Base-by-base conservation (phyloP, 1,139 yeast genomes). In the Meyerozyma carpophila region DNA sequence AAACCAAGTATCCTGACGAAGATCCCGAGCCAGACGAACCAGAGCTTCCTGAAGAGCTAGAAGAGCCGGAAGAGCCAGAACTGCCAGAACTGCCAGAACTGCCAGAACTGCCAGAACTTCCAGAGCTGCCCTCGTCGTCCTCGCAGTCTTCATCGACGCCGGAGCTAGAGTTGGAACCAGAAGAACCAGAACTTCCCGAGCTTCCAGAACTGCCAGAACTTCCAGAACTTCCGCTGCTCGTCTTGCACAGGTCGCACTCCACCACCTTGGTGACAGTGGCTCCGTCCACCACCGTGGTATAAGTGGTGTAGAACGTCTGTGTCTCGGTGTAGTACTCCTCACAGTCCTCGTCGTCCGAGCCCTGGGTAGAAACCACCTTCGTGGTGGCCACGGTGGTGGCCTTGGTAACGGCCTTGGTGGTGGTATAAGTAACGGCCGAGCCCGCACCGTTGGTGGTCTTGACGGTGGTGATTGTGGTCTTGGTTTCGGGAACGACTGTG, bases 141-240 rank as follows among this genome's bases (percentile, higher is more conserved):
- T 51, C 50, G 42, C 53, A 46, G 41, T 46, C 49, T 36, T 49
- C 60, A 36, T 50, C 34, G 34, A 31, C 34, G 37, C 37, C 37
- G 5, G 37, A 34, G 26, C 37, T 27, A 21, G 37, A 20, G 21
- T 27, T 25, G 36, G 51, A 43, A n/a, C 47, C 52, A 24, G 51
- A 39, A 9, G 47, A 47, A 16, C 50, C 40, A 18, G 18, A 16
- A 21, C 6, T 21, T 5, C 24, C 24, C 2, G 24, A 21, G 4
- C 24, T 21, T 21, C 24, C 24, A 21, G 18, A 16, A 16, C 24
- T 21, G 24, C 24, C 24, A 6, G 24, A 21, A 21, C 24, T 5
- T 21, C 24, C 24, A 21, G 24, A 3, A 21, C 6, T 21, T 21
- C 45, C 41, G 10, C 50, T 43, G 21, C 46, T 40, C 6, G 49